Conservation (phyloP, 2,329 filamentous ascomycete species). For the Tolypocladium guangdongense region DNA sequence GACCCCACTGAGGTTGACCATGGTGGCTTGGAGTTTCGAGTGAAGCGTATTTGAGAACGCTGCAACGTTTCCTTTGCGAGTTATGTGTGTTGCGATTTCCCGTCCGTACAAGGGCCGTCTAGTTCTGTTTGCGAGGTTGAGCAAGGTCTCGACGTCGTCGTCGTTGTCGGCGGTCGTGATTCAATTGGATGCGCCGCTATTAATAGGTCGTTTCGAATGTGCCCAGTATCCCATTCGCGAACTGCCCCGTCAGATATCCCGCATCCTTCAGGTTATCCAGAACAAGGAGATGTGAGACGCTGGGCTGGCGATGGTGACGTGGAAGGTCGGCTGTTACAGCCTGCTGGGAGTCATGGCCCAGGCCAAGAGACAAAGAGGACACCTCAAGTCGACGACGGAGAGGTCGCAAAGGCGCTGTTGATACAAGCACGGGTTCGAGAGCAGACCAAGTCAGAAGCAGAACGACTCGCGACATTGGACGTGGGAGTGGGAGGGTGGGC, state of each 20-base stretch:
- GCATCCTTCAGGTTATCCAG: background rate
- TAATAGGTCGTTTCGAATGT: background rate
- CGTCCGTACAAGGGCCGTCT: background rate
- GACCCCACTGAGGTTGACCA: slow-evolving; percentile 27
- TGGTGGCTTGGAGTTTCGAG: slow-evolving; percentile 6
- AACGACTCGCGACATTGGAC: background rate
- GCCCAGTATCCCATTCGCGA: background rate
- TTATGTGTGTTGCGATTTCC: background rate
- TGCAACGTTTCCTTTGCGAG: background rate
- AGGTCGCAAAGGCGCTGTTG: background rate
- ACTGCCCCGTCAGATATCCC: background rate
- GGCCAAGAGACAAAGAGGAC: background rate
- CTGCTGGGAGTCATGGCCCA: background rate
- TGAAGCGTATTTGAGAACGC: background rate
- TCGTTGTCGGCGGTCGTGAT: background rate
- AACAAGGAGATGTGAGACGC: background rate
- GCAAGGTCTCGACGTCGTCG: background rate
- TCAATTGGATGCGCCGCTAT: background rate
- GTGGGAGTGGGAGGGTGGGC: slow-evolving; percentile 12
- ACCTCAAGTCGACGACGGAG: background rate
- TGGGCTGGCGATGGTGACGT: background rate
- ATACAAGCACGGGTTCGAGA: background rate
- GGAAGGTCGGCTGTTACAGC: background rate
- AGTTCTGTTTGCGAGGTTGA: background rate
- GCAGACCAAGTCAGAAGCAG: background rate